phyloP scores from a whole-genome alignment of 2,329 filamentous ascomycete species.

The Cladosporium sp. region DNA sequence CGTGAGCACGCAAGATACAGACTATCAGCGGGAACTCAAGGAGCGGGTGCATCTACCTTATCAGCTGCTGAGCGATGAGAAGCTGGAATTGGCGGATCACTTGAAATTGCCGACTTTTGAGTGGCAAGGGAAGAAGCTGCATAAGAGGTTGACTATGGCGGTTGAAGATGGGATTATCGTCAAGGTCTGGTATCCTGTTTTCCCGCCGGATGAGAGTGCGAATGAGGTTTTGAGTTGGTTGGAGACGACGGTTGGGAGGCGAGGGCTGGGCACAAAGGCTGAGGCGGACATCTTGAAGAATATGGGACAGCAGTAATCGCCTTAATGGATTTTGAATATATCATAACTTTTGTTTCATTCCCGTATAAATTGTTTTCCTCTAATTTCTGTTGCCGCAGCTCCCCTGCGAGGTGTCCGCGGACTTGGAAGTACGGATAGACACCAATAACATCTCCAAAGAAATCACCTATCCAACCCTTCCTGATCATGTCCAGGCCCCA shows the following conservation, averaged over 20 bases:
- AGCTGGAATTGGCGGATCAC: conserved; percentile 31
- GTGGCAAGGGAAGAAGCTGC: conserved; percentile 34
- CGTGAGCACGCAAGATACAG: conserved; percentile 34
- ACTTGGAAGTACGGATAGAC: no score
- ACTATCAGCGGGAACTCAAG: conserved; percentile 37
- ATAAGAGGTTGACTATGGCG: conserved; percentile 37
- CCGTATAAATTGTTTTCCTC: no score
- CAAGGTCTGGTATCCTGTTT: conserved; percentile 42
- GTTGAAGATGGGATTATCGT: conserved; percentile 37
- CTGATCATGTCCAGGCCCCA: no score
- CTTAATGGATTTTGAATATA: not conserved
- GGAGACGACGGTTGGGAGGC: not conserved
- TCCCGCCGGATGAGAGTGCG: conserved; percentile 38
- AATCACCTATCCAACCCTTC: no score
- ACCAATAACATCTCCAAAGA: no score
- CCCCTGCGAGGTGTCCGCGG: no score
- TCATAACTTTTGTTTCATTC: no score
- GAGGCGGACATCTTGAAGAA: not conserved
- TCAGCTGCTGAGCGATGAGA: conserved; percentile 39
- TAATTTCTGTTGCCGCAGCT: no score
- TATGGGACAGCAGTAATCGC: not conserved
- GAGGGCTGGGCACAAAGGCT: not conserved
- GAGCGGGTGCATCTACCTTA: conserved; percentile 37
- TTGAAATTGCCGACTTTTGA: conserved; percentile 38
- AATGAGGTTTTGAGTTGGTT: conserved; percentile 34